These are phyloP conservation scores for Calonectria pseudoturangicola DNA, from an alignment of 2,329 filamentous ascomycete species.

Conservation along the genomic window DNA sequence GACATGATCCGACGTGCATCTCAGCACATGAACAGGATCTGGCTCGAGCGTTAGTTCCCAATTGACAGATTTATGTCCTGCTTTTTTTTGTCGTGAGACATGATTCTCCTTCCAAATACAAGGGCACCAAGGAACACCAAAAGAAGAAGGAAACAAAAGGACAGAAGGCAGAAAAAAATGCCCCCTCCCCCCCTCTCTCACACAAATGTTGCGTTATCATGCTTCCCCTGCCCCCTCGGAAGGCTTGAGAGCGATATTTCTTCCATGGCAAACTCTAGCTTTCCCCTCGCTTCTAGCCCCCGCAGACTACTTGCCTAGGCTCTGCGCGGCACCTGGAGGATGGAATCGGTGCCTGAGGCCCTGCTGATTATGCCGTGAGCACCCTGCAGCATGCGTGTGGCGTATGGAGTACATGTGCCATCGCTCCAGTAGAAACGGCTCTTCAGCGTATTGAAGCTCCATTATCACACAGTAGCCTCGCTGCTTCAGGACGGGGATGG, in stretches of 20 bases:
- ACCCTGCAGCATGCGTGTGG: constrained; percentile 8
- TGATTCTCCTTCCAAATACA: constrained; percentile 18
- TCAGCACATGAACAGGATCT: constrained; percentile 44
- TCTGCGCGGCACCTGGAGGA: constrained; percentile 23
- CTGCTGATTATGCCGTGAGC: constrained; percentile 22
- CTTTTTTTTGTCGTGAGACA: constrained; percentile 38
- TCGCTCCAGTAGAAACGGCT: constrained; percentile 6
- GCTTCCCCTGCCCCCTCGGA: constrained; percentile 18
- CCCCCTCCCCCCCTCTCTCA: background rate
- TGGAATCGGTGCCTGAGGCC: constrained; percentile 25
- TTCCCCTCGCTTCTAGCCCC: constrained; percentile 28
- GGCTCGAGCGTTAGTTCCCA: constrained; percentile 44
- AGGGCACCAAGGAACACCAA: constrained; percentile 10
- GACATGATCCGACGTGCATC: constrained; percentile 47
- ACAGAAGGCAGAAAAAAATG: background rate
- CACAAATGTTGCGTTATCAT: constrained; percentile 22
- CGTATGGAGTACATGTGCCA: constrained; percentile 16
- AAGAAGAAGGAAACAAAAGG: constrained; percentile 22
- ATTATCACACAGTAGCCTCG: constrained; percentile 33
- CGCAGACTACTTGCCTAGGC: constrained; percentile 17
- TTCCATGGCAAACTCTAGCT: constrained; percentile 30
- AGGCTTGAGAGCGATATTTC: constrained; percentile 30
- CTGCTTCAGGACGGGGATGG: constrained; percentile 29
- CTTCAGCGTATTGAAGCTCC: constrained; percentile 29
- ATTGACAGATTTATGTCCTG: constrained; percentile 21